Base-by-base conservation (phyloP, 2,329 filamentous ascomycete genomes). In the Thelonectria rubi region DNA sequence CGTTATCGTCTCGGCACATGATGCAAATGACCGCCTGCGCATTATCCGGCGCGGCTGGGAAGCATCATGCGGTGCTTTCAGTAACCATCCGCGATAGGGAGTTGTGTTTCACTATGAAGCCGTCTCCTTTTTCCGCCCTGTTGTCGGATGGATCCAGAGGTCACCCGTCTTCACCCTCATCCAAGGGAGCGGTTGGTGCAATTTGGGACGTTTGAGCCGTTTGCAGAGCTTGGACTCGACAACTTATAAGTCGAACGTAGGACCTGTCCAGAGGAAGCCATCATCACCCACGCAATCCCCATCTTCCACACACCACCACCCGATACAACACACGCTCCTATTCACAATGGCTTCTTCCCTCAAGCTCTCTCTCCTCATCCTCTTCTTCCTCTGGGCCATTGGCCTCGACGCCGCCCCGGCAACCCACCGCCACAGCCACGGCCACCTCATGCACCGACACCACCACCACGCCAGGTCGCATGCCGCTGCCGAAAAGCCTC, bases 371-470 rank as follows among this genome's bases (percentile, higher is more conserved):
- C 58, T 66, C 34, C 66, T 61, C 45, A 21, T 69, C 11, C 42
- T 65, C 58, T 51, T 72, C 30, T 65, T 68, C 39, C 46, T 71
- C 32, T 71, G 71, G 63, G 60, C 67, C 40, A 59, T 68, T 15
- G 54, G 65, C 21, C 56, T 69, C 2, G 55, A 73, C 20, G 73
- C 72, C 17, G 71, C 68, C 24, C 73, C 73, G 17, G 52, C 69
- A 11, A 56, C 60, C 14, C 64, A 61, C 54, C 43, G 58, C 42
- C 68, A 71, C 54, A 64, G 54, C 42, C 68, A 71, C 54, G 54
- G 53, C 39, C 58, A 65, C 18, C 58, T 79, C 78, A 78, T 79
- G 77, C 69, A 70, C 72, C 60, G 77, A 69, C 58, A 61, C 30
- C 62, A 52, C 46, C 58, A 61, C 30, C 62, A 52, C 46, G 21